These are phyloP conservation scores for Colletotrichum gloeosporioides DNA, from an alignment of 2,329 filamentous ascomycete genomes.

Conservation along the genomic window DNA sequence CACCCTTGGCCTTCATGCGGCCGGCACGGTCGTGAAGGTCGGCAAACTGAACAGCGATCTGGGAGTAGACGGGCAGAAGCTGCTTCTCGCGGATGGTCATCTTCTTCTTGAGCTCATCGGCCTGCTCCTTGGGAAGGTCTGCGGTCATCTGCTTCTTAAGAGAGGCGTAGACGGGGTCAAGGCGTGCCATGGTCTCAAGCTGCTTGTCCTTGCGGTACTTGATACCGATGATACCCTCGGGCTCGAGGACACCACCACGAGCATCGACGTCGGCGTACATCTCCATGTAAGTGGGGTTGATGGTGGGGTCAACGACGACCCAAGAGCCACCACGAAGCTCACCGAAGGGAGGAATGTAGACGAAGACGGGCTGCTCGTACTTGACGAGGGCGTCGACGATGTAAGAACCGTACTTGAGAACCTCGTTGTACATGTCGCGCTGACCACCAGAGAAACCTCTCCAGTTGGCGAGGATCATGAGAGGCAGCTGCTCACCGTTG, in stretches of 20 bases:
- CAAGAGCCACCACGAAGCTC: constrained; percentile 98
- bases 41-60: constrained; percentile 96
- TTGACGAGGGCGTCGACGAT: constrained; percentile 98
- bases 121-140: constrained; percentile 74
- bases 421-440: constrained; percentile 99
- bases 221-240: constrained; percentile 97
- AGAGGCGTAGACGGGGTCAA: constrained; percentile 82
- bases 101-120: constrained; percentile 80
- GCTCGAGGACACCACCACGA: constrained; percentile 95
- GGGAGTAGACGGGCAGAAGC: constrained; percentile 89
- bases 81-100: constrained; percentile 86
- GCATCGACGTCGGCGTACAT: constrained; percentile 98
- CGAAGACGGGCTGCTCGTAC: constrained; percentile 97
- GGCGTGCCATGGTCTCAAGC: constrained; percentile 94
- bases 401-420: constrained; percentile 98
- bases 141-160: constrained; percentile 81
- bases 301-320: constrained; percentile 98
- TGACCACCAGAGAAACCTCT: constrained; percentile 99
- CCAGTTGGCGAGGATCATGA: constrained; percentile 99
- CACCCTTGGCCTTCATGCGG: constrained; percentile 97
- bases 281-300: constrained; percentile 96
- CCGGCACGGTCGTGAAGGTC: constrained; percentile 96
- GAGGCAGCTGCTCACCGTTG: constrained; percentile 93
- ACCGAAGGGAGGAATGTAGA: constrained; percentile 96
- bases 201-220: constrained; percentile 98